These are phyloP conservation scores for Sugiyamaella paludigena DNA, from an alignment of 1,139 yeast genomes.

Conservation along the genomic window DNA sequence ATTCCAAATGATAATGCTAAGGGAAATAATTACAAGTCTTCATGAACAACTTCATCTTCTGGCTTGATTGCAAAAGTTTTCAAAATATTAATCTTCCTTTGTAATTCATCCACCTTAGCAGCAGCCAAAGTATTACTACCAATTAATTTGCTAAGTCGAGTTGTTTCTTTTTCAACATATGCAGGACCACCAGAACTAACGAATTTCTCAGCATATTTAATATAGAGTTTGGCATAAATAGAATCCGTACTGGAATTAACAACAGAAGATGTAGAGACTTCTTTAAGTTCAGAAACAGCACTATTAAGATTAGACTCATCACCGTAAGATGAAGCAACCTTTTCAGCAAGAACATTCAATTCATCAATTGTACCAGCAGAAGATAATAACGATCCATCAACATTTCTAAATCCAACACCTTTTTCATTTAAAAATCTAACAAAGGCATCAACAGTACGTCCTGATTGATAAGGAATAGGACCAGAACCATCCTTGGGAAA, in stretches of 20 bases:
- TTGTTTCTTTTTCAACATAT: constrained; percentile 51
- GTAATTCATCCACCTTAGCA: constrained; percentile 36
- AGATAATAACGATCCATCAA: constrained; percentile 50
- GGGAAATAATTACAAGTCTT: constrained; percentile 4
- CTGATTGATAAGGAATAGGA: constrained; percentile 46
- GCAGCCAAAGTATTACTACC: constrained; percentile 39
- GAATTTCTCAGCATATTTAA: constrained; percentile 47
- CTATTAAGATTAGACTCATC: constrained; percentile 13
- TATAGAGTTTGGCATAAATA: constrained; percentile 44
- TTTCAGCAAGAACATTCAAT: constrained; percentile 39
- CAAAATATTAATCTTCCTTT: constrained; percentile 36
- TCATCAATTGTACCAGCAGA: constrained; percentile 56
- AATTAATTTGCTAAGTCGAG: constrained; percentile 51
- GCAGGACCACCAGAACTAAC: constrained; percentile 47
- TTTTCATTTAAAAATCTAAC: constrained; percentile 51
- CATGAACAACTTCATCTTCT: constrained; percentile 3
- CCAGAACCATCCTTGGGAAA: constrained; percentile 44
- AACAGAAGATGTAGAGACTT: constrained; percentile 28
- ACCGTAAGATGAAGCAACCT: constrained; percentile 16
- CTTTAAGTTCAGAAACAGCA: constrained; percentile 21
- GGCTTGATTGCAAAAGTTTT: constrained; percentile 21
- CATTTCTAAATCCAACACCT: constrained; percentile 52
- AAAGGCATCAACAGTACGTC: constrained; percentile 45
- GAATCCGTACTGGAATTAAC: constrained; percentile 11
- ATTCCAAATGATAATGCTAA: too few relatives aligned